These are phyloP conservation scores for Piloderma croceum DNA, from an alignment of 768 basidiomycete species.

Conservation along the genomic window DNA sequence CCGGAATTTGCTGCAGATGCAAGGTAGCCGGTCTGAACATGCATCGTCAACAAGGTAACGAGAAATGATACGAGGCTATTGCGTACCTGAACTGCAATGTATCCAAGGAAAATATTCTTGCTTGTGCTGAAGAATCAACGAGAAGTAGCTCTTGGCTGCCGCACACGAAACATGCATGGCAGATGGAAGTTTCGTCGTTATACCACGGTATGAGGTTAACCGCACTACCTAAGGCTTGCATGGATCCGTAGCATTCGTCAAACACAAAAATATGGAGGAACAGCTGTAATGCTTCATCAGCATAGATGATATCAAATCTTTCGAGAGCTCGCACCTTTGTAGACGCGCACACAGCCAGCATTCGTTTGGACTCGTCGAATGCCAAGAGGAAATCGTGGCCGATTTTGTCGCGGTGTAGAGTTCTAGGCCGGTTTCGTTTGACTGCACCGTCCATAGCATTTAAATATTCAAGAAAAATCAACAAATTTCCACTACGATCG, in stretches of 20 bases:
- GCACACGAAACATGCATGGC: slow-evolving; percentile 37
- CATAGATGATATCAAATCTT: neutral
- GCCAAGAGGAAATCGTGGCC: slow-evolving; percentile 41
- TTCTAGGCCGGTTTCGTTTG: slow-evolving; percentile 10
- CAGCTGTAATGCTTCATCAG: slow-evolving; percentile 18
- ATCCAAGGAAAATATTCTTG: slow-evolving; percentile 48
- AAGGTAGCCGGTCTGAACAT: slow-evolving; percentile 40
- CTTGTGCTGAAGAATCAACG: slow-evolving; percentile 38
- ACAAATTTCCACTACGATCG: slow-evolving; percentile 30
- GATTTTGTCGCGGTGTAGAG: slow-evolving; percentile 40
- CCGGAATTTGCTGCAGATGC: slow-evolving; percentile 30
- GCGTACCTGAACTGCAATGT: slow-evolving; percentile 50
- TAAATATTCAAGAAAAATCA: slow-evolving; percentile 35
- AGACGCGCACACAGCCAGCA: slow-evolving; percentile 40
- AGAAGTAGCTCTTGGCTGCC: slow-evolving; percentile 50
- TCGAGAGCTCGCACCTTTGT: slow-evolving; percentile 29
- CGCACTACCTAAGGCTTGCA: slow-evolving; percentile 37
- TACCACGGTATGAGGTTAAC: slow-evolving; percentile 44
- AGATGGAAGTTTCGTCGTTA: slow-evolving; percentile 21
- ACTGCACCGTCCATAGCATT: slow-evolving; percentile 29
- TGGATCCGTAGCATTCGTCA: slow-evolving; percentile 37
- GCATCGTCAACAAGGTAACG: neutral
- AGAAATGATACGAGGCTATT: neutral
- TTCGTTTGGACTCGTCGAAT: slow-evolving; percentile 47
- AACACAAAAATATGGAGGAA: slow-evolving; percentile 42